Percentiles rank a stretch among this genome's conserved stretches.
Conservation (phyloP, 257 asterid genomes). For the Ligustrum vulgare region DNA sequence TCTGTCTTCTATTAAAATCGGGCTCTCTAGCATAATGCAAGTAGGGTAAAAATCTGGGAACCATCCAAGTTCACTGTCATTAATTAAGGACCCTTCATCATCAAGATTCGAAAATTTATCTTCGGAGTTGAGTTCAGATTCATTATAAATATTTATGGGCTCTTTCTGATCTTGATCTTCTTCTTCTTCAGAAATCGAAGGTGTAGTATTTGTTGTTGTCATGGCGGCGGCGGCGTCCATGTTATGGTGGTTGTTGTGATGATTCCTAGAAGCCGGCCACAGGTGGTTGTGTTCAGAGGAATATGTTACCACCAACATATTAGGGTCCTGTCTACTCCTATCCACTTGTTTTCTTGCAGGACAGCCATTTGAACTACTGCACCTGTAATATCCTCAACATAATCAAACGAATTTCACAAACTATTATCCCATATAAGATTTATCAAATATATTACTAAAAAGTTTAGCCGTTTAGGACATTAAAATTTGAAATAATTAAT, state of each 20-base stretch:
- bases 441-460: not conserved
- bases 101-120: conserved; percentile 32
- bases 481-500: not conserved
- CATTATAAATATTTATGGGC: conserved; percentile 20
- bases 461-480: not conserved
- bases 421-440: not conserved
- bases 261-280: conserved; percentile 54
- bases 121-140: conserved; percentile 27
- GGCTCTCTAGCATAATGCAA: conserved; percentile 56
- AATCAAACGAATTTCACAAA: not conserved
- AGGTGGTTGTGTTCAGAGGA: conserved; percentile 89
- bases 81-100: conserved; percentile 31
- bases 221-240: conserved; percentile 7
- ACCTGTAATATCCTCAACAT: conserved; percentile 83
- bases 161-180: conserved; percentile 29
- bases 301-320: conserved; percentile 71
- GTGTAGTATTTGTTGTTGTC: conserved; percentile 5
- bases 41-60: conserved; percentile 63
- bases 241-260: conserved; percentile 32
- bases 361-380: conserved; percentile 96
- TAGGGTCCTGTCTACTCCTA: conserved; percentile 71
- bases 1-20: conserved; percentile 45
- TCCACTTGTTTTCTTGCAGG: conserved; percentile 98
- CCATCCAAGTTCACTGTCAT: conserved; percentile 57
- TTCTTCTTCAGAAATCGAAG: conserved; percentile 32